Evolutionary conservation across 1,139 yeast species (phyloP), one percentile per base, ranked within the genome.

Genomic region (Saccharomyces hybrid): DNA sequence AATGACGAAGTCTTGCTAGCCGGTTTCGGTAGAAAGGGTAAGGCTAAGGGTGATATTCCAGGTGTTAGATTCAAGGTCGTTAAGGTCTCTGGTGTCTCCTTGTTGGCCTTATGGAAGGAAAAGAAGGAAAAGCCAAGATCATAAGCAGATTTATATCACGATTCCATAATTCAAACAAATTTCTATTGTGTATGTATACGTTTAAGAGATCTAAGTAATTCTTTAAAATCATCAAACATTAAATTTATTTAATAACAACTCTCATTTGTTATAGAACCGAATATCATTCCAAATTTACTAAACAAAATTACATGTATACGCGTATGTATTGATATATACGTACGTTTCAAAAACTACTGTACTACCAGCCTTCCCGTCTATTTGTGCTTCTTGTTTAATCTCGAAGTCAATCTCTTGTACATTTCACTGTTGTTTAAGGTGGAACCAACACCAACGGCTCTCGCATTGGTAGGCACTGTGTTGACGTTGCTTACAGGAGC

Each of bases 51-150:
- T 20, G 23, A 20, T 20, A 20, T 20, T 20, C 23, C 23, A 20
- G 23, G 23, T 20, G 23, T 20, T 20, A 20, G 23, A 20, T 20
- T 20, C 23, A 20, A 20, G 23, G 23, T 20, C 23, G 23, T 20
- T 20, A 20, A 20, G 23, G 23, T 20, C 23, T 20, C 23, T 20
- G 23, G 23, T 20, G 23, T 20, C 23, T 20, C 23, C 23, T 20
- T 20, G 23, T 20, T 20, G 23, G 23, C 23, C 23, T 20, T 20
- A 20, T 20, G 23, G 23, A 20, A 20, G 23, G 23, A 20, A 20
- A 20, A 20, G 23, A 20, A 20, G 23, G 23, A 20, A 20, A 93
- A 93, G 91, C 98, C 98, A 83, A 90, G 98, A 85, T 90, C 97
- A 76, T 91, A 88, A 81, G 70, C 61, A 53, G 49, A 29, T 16